These are phyloP conservation scores for Mucor irregularis DNA, from an alignment of 371 early-diverging fungal genomes.

Conservation along the genomic window DNA sequence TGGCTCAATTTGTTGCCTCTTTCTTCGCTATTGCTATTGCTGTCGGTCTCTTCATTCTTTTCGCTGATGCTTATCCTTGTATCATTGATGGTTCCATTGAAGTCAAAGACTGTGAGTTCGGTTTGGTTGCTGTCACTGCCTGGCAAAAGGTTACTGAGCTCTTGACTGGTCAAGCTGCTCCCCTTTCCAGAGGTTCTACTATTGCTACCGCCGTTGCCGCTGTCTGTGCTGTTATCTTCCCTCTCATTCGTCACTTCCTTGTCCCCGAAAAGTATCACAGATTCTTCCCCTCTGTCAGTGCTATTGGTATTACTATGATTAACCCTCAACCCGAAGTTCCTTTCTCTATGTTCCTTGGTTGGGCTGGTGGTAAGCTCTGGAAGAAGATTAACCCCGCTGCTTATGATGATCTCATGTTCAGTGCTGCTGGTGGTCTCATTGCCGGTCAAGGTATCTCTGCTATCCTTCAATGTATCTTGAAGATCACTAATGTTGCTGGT, in stretches of 20 bases:
- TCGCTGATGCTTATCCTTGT: constrained; percentile 65
- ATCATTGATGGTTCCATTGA: constrained; percentile 27
- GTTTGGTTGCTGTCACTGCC: constrained; percentile 58
- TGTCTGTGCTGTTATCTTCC: constrained; percentile 46
- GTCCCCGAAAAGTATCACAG: constrained; percentile 54
- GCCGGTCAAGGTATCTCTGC: constrained; percentile 79
- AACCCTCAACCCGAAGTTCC: constrained; percentile 60
- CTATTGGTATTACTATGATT: constrained; percentile 73
- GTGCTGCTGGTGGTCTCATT: constrained; percentile 68
- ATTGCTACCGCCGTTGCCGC: constrained; percentile 54
- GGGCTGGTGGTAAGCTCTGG: constrained; percentile 58
- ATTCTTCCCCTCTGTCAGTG: constrained; percentile 62
- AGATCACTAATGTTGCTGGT: constrained; percentile 34
- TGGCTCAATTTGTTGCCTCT: constrained; percentile 63
- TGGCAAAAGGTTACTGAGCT: constrained; percentile 64
- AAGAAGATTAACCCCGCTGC: constrained; percentile 28
- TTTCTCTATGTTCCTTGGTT: constrained; percentile 66
- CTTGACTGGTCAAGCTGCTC: constrained; percentile 51
- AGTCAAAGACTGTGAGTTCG: constrained; percentile 50
- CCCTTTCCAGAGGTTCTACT: constrained; percentile 44
- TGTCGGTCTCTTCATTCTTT: constrained; percentile 61
- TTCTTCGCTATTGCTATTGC: constrained; percentile 58
- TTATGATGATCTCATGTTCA: constrained; percentile 58
- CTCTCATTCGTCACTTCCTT: constrained; percentile 52
- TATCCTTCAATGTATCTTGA: constrained; percentile 61